Evolutionary conservation across 23 red algal genomes (phyloP), one percentile per base, ranked within the genome.

Genomic region (Pyropia yezoensis): DNA sequence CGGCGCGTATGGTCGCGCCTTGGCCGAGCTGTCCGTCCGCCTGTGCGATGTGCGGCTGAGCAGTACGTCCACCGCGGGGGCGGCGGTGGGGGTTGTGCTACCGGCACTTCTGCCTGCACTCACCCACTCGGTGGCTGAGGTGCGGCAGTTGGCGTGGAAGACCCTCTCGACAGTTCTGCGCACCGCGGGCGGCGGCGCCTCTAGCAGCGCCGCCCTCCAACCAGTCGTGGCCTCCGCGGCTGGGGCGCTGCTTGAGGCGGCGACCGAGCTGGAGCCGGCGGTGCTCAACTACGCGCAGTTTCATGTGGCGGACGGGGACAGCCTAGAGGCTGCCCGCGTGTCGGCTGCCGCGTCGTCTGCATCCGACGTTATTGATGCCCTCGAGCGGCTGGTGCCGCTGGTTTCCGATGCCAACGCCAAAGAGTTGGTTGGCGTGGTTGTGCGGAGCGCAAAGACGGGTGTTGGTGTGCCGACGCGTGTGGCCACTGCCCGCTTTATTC

Each of bases 401-500:
- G 82, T 87, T 45, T 65, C 75, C 29, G 82, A 87, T 15, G 56
- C 82, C 50, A 87, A 69, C 27, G 71, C 65, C 0, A 72, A 33
- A 6, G 59, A 76, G 30, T 20, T 77, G 2, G 71, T 87, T 45
- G 51, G 39, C 17, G 52, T 24, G 17, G 24, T 87, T 1, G 71
- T 69, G 25, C 82, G 82, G 20, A 62, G 75, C 18, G 57, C 82
- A 21, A 34, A 66, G 27, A 87, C 76, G 49, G 82, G 82, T 12
- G 82, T 87, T 8, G 82, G 82, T 24, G 75, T 87, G 18, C 82
- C 82, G 8, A 87, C 82, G 3, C 82, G 82, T 17, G 82, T 72
- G 17, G 71, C 82, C 24, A 87, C 82, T 6, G 82, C 82, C 18
- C 55, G 71, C 34, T 77, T 87, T 12, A 68, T 87, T 19, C 59